Evolutionary conservation across 176 grass and related monocot genomes (phyloP).

Genomic region (Ensete ventricosum): DNA sequence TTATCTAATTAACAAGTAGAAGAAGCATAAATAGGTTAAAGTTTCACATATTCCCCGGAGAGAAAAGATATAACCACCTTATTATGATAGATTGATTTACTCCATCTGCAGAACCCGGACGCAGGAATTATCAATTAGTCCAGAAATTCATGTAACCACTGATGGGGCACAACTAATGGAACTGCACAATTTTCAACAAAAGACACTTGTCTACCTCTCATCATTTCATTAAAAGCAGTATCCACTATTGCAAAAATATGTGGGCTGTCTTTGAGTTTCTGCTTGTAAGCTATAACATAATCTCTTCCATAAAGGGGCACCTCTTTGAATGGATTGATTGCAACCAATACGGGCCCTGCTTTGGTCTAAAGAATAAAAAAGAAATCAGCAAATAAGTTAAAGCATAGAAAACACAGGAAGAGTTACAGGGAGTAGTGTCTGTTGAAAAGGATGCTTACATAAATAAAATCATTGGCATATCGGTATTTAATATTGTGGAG

Average conservation of each 20-base stretch:
- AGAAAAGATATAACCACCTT: slow-evolving; percentile 38
- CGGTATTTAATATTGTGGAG: slow-evolving; percentile 90
- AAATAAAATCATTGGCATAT: slow-evolving; percentile 79
- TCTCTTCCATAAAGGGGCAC: slow-evolving; percentile 70
- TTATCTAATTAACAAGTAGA: not conserved
- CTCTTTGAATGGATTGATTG: slow-evolving; percentile 94
- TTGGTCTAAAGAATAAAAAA: slow-evolving; percentile 56
- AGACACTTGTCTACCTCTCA: slow-evolving; percentile 48
- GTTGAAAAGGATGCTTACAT: slow-evolving; percentile 49
- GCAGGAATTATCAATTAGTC: not conserved
- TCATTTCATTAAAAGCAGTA: slow-evolving; percentile 83
- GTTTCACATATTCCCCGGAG: not conserved
- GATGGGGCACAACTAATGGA: not conserved
- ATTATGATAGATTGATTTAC: slow-evolving; percentile 98
- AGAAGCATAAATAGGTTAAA: not conserved
- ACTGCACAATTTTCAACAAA: not conserved
- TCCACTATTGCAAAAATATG: slow-evolving; percentile 97
- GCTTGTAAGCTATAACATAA: slow-evolving; percentile 70
- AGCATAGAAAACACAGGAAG: slow-evolving; percentile 11
- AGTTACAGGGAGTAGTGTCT: slow-evolving; percentile 9
- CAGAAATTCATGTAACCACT: slow-evolving; percentile 23
- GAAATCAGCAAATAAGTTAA: slow-evolving; percentile 5
- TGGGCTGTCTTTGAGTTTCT: slow-evolving; percentile 68
- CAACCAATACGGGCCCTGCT: slow-evolving; percentile 97
- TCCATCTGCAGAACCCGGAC: slow-evolving; percentile 58